These are phyloP conservation scores for Citrus medica DNA, from an alignment of 345 rosid species.

Conservation along the genomic window DNA sequence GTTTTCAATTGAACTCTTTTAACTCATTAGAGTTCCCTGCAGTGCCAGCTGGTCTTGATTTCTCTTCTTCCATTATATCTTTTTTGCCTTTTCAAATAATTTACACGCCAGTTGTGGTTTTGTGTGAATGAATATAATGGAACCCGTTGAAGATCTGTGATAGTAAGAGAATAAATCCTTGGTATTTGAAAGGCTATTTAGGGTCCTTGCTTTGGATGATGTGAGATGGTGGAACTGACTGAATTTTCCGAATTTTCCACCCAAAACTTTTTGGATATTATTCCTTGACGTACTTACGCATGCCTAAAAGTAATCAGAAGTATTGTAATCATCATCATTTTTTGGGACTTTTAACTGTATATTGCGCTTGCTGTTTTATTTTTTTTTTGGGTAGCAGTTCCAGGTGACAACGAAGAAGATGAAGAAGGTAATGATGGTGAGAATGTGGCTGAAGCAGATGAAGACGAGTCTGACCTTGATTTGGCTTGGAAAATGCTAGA, in stretches of 20 bases:
- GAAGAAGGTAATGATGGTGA: slow-evolving; percentile 55
- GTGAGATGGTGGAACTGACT: neutral
- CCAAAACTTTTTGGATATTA: neutral
- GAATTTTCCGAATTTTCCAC: neutral
- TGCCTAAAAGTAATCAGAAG: neutral
- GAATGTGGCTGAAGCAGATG: slow-evolving; percentile 67
- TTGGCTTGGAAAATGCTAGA: slow-evolving; percentile 97
- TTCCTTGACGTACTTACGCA: neutral
- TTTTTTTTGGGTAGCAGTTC: slow-evolving; percentile 19
- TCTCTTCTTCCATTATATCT: neutral
- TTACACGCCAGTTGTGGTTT: neutral
- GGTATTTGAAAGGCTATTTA: neutral
- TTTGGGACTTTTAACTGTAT: neutral
- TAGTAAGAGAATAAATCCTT: neutral
- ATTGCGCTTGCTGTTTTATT: neutral
- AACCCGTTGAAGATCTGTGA: neutral
- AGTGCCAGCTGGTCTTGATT: neutral
- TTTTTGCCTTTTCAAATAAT: neutral
- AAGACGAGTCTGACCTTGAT: slow-evolving; percentile 91
- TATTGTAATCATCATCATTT: neutral
- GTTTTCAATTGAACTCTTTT: slow-evolving; percentile 11
- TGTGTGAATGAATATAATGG: neutral
- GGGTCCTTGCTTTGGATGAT: neutral
- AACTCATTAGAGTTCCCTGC: neutral
- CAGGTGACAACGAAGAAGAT: slow-evolving; percentile 50